phyloP scores from a whole-genome alignment of 495 filamentous ascomycete genomes.

The Cairneyella variabilis region DNA sequence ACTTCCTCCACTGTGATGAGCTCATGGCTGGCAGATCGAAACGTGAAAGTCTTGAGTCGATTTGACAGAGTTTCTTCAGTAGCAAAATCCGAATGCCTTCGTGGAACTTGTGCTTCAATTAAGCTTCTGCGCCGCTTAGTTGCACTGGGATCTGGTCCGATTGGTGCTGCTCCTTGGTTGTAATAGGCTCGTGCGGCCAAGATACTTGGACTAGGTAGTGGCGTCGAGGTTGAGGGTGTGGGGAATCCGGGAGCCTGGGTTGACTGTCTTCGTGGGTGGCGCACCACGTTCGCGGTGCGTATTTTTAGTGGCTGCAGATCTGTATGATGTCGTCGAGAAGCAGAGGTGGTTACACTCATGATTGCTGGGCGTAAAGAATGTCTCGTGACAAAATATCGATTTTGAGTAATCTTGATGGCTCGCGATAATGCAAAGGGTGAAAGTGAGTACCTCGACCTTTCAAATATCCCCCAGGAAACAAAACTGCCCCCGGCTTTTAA shows the following conservation, averaged over 20 bases:
- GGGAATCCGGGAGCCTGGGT: not conserved
- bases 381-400: not conserved
- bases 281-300: not conserved
- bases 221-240: not conserved
- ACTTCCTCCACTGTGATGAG: slow-evolving; percentile 1
- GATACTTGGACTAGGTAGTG: slow-evolving; percentile 19
- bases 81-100: slow-evolving; percentile 17
- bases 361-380: not conserved
- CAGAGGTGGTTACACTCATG: not conserved
- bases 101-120: slow-evolving; percentile 16
- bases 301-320: slow-evolving; percentile 11
- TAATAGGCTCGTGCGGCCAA: slow-evolving; percentile 20
- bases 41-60: slow-evolving; percentile 10
- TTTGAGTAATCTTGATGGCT: not conserved
- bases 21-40: not conserved
- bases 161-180: slow-evolving; percentile 13
- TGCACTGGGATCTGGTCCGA: not conserved
- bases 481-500: no score
- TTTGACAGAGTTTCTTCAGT: not conserved
- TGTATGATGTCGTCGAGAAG: slow-evolving; percentile 3
- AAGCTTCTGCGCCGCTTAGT: slow-evolving; percentile 17
- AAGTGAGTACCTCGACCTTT: not conserved
- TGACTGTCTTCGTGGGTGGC: slow-evolving; percentile 3
- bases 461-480: no score
- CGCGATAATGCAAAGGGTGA: no score